Conservation (phyloP, 306 rosid genomes). For the Fragaria iinumae region DNA sequence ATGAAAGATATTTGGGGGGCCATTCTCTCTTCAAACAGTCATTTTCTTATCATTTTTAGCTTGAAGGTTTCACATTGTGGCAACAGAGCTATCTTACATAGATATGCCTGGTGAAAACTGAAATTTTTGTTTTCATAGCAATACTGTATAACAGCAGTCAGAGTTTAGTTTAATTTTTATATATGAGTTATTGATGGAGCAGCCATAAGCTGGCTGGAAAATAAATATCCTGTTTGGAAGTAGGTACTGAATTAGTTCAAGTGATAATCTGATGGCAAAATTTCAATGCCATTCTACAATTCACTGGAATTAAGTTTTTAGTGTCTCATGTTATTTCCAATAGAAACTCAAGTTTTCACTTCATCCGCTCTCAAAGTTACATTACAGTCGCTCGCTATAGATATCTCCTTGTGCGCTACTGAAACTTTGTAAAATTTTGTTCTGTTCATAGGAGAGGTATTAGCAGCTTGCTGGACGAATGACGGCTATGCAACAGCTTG, state of each 20-base stretch:
- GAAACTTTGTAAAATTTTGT: constrained; percentile 14
- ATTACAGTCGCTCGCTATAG: not conserved
- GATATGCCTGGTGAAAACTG: not conserved
- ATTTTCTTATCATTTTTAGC: not conserved
- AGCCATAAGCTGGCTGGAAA: no score
- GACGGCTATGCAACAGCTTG: constrained; percentile 84
- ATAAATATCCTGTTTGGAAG: no score
- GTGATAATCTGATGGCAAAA: constrained; percentile 1
- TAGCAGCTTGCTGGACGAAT: constrained; percentile 73
- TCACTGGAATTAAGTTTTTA: not conserved
- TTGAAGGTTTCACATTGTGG: not conserved
- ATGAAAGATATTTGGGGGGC: not conserved
- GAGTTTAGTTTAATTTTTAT: no score
- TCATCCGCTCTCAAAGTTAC: not conserved
- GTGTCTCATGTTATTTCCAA: not conserved
- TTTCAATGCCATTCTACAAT: not conserved
- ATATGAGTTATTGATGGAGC: no score
- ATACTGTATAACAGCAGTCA: no score
- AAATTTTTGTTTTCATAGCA: not conserved
- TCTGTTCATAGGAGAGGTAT: constrained; percentile 63
- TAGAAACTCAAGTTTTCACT: not conserved
- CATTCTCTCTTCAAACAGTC: not conserved
- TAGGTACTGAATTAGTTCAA: not conserved
- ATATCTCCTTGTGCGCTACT: not conserved
- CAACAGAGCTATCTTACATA: not conserved